These are phyloP conservation scores for Clonostachys sp. DNA, from an alignment of 2,329 filamentous ascomycete genomes.

Conservation along the genomic window DNA sequence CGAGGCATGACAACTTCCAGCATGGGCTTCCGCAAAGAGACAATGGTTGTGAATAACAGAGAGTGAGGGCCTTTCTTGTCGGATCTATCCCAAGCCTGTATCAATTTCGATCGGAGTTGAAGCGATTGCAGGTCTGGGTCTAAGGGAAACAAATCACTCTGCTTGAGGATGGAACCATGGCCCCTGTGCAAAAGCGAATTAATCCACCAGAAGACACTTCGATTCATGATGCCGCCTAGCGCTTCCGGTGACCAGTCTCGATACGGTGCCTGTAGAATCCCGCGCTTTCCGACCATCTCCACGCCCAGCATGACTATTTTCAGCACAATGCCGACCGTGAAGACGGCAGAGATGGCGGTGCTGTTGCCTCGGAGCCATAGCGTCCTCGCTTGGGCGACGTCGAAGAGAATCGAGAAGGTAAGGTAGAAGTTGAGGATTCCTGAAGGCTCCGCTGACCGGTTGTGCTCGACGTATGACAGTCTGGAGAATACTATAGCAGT, in stretches of 20 bases:
- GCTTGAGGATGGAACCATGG: constrained; percentile 11
- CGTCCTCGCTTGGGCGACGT: constrained; percentile 22
- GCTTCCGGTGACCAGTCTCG: constrained; percentile 15
- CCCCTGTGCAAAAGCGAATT: constrained; percentile 22
- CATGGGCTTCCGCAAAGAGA: constrained; percentile 19
- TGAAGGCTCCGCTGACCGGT: constrained; percentile 21
- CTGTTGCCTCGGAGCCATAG: constrained; percentile 20
- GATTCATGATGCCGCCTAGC: constrained; percentile 21
- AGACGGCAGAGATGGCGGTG: constrained; percentile 14
- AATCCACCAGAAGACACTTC: constrained; percentile 30
- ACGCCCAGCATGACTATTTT: constrained; percentile 20
- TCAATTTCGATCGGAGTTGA: constrained; percentile 8
- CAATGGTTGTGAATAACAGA: constrained; percentile 16
- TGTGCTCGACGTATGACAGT: constrained; percentile 25
- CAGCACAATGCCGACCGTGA: constrained; percentile 13
- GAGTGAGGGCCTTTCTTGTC: constrained; percentile 10
- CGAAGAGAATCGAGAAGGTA: constrained; percentile 21
- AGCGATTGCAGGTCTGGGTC: constrained; percentile 18
- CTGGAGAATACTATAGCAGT: constrained; percentile 14
- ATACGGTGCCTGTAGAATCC: constrained; percentile 9
- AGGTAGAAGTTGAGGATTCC: constrained; percentile 22
- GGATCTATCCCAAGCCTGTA: constrained; percentile 12
- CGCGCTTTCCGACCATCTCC: constrained; percentile 21
- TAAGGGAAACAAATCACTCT: constrained; percentile 16
- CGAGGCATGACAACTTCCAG: constrained; percentile 26